These are phyloP conservation scores for Prunus persica DNA, from an alignment of 306 rosid genomes.

Conservation along the genomic window Prunus_persica_NCBIv2 NC_034011.1:1147501-1148000, in stretches of 20 bases:
- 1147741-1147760: constrained; percentile 85
- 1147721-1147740: constrained; percentile 62
- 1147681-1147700: constrained; percentile 80
- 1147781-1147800: constrained; percentile 51
- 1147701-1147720: constrained; percentile 71
- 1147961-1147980: constrained; percentile 67
- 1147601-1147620: not conserved
- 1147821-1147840: constrained; percentile 89
- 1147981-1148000: constrained; percentile 48
- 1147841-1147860: constrained; percentile 95
- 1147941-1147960: constrained; percentile 56
- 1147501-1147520: too few relatives aligned
- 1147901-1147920: constrained; percentile 86
- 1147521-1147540: too few relatives aligned
- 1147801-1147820: constrained; percentile 70
- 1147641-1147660: constrained; percentile 53
- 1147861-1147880: constrained; percentile 73
- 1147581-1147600: not conserved
- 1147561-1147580: too few relatives aligned
- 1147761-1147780: constrained; percentile 84
- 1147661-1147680: constrained; percentile 87
- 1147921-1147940: constrained; percentile 88
- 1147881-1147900: constrained; percentile 86
- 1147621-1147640: not conserved
- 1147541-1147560: too few relatives aligned